These are phyloP conservation scores for Lichtheimia ramosa DNA, from an alignment of 371 early-diverging fungal genomes.

Conservation along the genomic window DNA sequence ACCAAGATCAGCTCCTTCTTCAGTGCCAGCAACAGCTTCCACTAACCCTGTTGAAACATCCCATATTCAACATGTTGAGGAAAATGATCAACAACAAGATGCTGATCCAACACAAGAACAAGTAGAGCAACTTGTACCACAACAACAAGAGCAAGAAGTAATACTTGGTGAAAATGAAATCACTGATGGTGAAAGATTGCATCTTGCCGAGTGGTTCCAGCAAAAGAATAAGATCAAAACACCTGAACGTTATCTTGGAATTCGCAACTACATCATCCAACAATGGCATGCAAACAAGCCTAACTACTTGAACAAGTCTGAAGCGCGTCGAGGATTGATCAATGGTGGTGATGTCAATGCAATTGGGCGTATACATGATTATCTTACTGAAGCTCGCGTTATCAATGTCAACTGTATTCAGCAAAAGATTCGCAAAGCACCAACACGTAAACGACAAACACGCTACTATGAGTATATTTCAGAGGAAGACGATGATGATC, in stretches of 20 bases:
- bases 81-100: neutral
- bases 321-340: conserved; percentile 34
- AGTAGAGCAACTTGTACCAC: too few species aligned
- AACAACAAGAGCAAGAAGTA: too few species aligned
- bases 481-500: conserved; percentile 8
- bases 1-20: neutral
- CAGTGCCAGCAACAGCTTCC: too few species aligned
- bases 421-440: neutral
- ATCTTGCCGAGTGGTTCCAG: conserved; percentile 69
- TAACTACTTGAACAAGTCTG: conserved; percentile 74
- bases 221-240: conserved; percentile 70
- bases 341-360: conserved; percentile 92
- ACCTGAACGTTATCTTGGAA: conserved; percentile 83
- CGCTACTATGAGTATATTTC: neutral
- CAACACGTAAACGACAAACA: neutral
- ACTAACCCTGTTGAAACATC: too few species aligned
- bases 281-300: conserved; percentile 69
- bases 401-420: conserved; percentile 65
- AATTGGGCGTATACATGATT: conserved; percentile 84
- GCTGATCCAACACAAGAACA: neutral
- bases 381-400: conserved; percentile 72
- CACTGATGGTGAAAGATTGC: conserved; percentile 58
- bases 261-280: conserved; percentile 82
- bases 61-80: neutral
- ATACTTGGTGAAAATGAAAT: conserved; percentile 12